These are phyloP conservation scores for Laburnicola sp. DNA, from an alignment of 2,329 filamentous ascomycete genomes.

Conservation along the genomic window DNA sequence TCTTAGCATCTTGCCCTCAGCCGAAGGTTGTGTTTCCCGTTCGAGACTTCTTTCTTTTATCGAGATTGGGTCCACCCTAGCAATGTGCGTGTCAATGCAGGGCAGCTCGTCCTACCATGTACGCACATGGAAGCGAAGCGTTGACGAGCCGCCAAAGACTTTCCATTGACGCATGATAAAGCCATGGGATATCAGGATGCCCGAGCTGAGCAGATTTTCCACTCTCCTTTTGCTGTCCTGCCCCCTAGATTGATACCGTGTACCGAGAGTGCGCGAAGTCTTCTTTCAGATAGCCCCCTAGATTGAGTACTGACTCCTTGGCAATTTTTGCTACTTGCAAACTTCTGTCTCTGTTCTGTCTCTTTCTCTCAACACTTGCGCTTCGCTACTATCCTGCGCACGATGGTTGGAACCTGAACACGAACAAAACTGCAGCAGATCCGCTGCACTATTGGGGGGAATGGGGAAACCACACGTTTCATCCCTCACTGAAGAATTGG, in stretches of 20 bases:
- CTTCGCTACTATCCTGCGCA: constrained; percentile 54
- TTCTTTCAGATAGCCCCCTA: too few relatives aligned
- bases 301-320: constrained; percentile 14
- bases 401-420: constrained; percentile 63
- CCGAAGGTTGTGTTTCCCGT: constrained; percentile 7
- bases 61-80: constrained; percentile 7
- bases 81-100: constrained; percentile 12
- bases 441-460: constrained; percentile 62
- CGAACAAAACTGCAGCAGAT: constrained; percentile 58
- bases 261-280: too few relatives aligned
- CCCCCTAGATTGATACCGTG: constrained; percentile 11
- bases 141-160: constrained; percentile 11
- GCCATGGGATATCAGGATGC: background rate
- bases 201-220: constrained; percentile 11
- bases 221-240: constrained; percentile 7
- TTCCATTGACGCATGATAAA: constrained; percentile 16
- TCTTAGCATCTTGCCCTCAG: constrained; percentile 13
- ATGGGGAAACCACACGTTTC: constrained; percentile 58
- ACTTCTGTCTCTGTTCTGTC: constrained; percentile 19
- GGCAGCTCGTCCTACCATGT: constrained; percentile 17
- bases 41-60: constrained; percentile 8
- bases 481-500: constrained; percentile 63
- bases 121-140: constrained; percentile 17
- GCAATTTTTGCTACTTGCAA: constrained; percentile 17
- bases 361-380: constrained; percentile 17